A percentile compares a stretch with the other conserved stretches of the same genome.
phyloP scores from a whole-genome alignment of 2,329 filamentous ascomycete species.

The Monascus ruber region DNA sequence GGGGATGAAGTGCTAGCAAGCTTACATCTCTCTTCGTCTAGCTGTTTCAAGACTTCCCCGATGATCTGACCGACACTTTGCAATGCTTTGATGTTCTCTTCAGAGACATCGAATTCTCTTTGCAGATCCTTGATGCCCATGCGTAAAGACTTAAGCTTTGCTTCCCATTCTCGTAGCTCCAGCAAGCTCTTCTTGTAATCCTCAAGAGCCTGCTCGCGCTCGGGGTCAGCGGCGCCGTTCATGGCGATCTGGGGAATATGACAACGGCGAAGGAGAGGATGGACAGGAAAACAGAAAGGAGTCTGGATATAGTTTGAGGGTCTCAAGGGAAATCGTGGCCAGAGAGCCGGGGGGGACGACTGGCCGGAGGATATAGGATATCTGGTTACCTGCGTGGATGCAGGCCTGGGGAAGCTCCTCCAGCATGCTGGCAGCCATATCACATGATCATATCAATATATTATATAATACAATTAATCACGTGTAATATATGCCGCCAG shows the following conservation, averaged over 20 bases:
- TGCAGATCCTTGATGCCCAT: slow-evolving; percentile 93
- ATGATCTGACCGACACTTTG: slow-evolving; percentile 99
- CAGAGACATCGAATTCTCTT: slow-evolving; percentile 89
- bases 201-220: slow-evolving; percentile 57
- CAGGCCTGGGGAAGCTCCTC: no score
- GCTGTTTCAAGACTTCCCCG: slow-evolving; percentile 95
- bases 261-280: not conserved
- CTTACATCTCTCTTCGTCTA: slow-evolving; percentile 97
- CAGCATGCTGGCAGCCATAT: no score
- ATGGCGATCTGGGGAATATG: slow-evolving; percentile 14
- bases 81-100: slow-evolving; percentile 98
- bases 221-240: slow-evolving; percentile 37
- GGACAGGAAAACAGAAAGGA: not conserved
- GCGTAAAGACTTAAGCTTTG: slow-evolving; percentile 87
- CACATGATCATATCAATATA: no score
- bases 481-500: no score
- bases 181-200: slow-evolving; percentile 72
- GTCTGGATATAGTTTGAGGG: not conserved
- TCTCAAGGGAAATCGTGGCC: no score
- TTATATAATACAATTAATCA: no score
- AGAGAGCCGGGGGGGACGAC: no score
- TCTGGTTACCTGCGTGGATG: no score
- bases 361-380: no score
- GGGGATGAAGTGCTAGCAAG: slow-evolving; percentile 3
- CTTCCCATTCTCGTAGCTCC: slow-evolving; percentile 96